phyloP scores from a whole-genome alignment of 1,284 basidiomycete species.

The Cerrena zonata region DNA sequence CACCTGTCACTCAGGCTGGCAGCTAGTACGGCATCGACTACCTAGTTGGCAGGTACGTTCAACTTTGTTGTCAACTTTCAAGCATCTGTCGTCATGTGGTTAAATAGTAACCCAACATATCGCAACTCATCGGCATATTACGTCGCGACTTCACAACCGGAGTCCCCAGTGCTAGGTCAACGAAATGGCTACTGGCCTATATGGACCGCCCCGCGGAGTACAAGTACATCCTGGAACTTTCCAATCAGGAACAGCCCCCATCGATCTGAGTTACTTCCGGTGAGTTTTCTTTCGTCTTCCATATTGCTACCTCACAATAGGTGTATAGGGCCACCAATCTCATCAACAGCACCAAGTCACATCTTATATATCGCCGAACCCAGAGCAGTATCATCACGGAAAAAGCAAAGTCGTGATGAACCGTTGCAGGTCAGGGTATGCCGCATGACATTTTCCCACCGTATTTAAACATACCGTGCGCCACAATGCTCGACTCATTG shows the following conservation, averaged over 20 bases:
- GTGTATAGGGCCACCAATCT: not conserved
- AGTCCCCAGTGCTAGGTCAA: conserved; percentile 35
- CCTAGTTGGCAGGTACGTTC: conserved; percentile 72
- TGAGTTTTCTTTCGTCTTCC: not conserved
- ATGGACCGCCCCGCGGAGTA: conserved; percentile 48
- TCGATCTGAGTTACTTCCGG: not conserved
- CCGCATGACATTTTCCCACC: no score
- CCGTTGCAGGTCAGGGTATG: no score
- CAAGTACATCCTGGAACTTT: conserved; percentile 62
- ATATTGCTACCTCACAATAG: not conserved
- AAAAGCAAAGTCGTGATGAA: conserved; percentile 34
- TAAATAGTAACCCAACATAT: conserved; percentile 47
- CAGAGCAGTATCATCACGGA: conserved; percentile 5
- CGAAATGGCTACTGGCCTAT: conserved; percentile 43
- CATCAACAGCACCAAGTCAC: not conserved
- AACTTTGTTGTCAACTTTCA: no score
- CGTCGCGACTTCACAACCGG: conserved; percentile 41
- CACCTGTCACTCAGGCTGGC: conserved; percentile 27
- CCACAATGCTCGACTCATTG: conserved; percentile 36
- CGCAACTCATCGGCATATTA: conserved; percentile 62
- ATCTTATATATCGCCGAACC: not conserved
- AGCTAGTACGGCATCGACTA: conserved; percentile 45
- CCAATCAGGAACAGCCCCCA: conserved; percentile 27
- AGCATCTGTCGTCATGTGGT: no score
- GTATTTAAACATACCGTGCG: no score